Evolutionary conservation across 2,329 filamentous ascomycete species (phyloP).

Genomic region (Neofusicoccum laricinum): DNA sequence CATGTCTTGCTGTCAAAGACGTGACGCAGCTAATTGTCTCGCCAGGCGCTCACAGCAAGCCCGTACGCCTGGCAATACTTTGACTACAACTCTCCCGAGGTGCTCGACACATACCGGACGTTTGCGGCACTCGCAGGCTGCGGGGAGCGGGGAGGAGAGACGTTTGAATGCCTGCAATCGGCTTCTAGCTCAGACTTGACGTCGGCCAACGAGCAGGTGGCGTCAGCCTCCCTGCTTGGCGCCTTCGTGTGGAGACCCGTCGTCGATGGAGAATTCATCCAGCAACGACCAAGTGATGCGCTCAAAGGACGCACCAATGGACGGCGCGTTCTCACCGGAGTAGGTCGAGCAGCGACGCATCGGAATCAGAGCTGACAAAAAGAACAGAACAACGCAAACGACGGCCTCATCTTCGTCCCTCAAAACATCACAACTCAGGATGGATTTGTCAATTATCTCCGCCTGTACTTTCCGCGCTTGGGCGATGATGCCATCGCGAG

Average conservation of each 20-base stretch:
- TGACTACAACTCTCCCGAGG: conserved; percentile 48
- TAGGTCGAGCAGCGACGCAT: conserved; percentile 1
- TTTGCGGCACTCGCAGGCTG: conserved; percentile 51
- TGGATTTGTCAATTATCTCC: conserved; percentile 44
- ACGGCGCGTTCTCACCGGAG: conserved; percentile 32
- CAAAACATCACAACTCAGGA: conserved; percentile 43
- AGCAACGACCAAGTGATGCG: conserved; percentile 37
- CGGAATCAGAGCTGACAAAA: conserved; percentile 20
- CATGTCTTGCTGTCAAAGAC: conserved; percentile 22
- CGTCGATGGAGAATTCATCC: conserved; percentile 55
- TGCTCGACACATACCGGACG: conserved; percentile 50
- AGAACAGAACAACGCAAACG: conserved; percentile 44
- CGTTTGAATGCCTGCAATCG: conserved; percentile 53
- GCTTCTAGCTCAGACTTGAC: conserved; percentile 54
- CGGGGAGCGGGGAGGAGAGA: neutral
- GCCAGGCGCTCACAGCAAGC: conserved; percentile 23
- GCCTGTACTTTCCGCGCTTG: conserved; percentile 40
- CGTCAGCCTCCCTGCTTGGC: conserved; percentile 52
- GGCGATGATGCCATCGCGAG: conserved; percentile 34
- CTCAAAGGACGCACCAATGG: conserved; percentile 40
- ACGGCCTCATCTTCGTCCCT: conserved; percentile 47
- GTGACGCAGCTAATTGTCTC: neutral
- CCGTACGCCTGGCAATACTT: conserved; percentile 62
- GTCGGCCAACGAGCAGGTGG: conserved; percentile 51
- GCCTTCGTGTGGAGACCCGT: conserved; percentile 61